Evolutionary conservation across 176 grass and related monocot species (phyloP).

Genomic region (Canna indica): DNA sequence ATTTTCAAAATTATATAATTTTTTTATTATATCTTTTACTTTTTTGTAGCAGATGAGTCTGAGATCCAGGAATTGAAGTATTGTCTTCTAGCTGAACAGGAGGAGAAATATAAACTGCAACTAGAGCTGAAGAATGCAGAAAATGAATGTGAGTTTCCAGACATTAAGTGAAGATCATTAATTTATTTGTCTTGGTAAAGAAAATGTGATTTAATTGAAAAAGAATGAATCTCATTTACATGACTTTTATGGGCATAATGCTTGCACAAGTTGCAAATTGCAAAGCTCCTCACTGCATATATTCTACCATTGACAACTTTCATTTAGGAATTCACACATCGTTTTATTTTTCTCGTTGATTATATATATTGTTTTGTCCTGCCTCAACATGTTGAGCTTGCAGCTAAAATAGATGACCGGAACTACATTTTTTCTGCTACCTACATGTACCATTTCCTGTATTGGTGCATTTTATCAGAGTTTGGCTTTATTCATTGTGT

Average conservation of each 20-base stretch:
- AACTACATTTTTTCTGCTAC: too few relatives aligned
- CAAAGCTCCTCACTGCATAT: too few relatives aligned
- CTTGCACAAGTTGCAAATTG: not conserved
- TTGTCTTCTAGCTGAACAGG: conserved; percentile 61
- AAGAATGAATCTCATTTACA: not conserved
- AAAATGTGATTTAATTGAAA: not conserved
- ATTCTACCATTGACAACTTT: too few relatives aligned
- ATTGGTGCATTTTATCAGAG: too few relatives aligned
- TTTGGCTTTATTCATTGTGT: too few relatives aligned
- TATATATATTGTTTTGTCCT: too few relatives aligned
- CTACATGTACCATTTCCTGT: too few relatives aligned
- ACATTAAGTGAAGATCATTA: conserved; percentile 2
- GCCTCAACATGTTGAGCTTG: too few relatives aligned
- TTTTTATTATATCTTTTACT: not conserved
- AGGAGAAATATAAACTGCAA: conserved; percentile 62
- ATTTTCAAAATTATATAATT: not conserved
- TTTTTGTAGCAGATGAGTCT: conserved; percentile 40
- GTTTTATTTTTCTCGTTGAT: too few relatives aligned
- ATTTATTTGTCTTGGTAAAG: not conserved
- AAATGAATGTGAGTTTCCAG: conserved; percentile 52
- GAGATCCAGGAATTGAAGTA: conserved; percentile 63
- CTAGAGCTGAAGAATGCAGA: conserved; percentile 57
- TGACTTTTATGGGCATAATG: not conserved
- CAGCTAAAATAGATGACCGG: too few relatives aligned
- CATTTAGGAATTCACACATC: too few relatives aligned